A percentile compares a stretch with the other conserved stretches of the same genome.
Evolutionary conservation across 345 rosid species (phyloP).

Genomic region (Luvunga scandens): DNA sequence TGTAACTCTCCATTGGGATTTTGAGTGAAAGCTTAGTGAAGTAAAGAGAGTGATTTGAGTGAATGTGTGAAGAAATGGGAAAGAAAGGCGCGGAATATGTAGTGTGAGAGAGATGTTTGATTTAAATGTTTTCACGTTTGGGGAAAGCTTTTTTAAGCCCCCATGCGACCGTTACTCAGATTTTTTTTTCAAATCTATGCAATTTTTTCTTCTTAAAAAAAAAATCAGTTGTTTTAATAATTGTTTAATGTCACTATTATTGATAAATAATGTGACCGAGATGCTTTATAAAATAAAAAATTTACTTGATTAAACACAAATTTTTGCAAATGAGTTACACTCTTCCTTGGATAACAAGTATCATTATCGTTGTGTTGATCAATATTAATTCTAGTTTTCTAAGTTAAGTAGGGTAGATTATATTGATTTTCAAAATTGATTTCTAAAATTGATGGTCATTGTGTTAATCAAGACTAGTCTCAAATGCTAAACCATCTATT

Average conservation of each 20-base stretch:
- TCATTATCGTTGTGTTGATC: no score
- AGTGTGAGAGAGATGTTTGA: slow-evolving; percentile 32
- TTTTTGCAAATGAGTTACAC: fast-evolving
- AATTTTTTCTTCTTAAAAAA: background rate
- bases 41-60: background rate
- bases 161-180: slow-evolving; percentile 59
- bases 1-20: slow-evolving; percentile 36
- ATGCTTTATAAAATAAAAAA: no score
- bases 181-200: slow-evolving; percentile 13
- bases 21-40: background rate
- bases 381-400: no score
- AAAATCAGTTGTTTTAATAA: background rate
- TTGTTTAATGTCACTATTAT: background rate
- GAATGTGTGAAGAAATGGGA: slow-evolving; percentile 5
- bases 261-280: no score
- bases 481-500: no score
- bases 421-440: no score
- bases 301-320: no score
- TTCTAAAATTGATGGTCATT: no score
- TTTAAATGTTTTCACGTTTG: slow-evolving; percentile 65
- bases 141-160: slow-evolving; percentile 15
- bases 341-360: no score
- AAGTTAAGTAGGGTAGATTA: no score
- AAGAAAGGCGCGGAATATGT: slow-evolving; percentile 43
- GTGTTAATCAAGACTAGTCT: no score